These are phyloP conservation scores for Sabuloglossum arenarium DNA, from an alignment of 495 filamentous ascomycete genomes.

Conservation along the genomic window DNA sequence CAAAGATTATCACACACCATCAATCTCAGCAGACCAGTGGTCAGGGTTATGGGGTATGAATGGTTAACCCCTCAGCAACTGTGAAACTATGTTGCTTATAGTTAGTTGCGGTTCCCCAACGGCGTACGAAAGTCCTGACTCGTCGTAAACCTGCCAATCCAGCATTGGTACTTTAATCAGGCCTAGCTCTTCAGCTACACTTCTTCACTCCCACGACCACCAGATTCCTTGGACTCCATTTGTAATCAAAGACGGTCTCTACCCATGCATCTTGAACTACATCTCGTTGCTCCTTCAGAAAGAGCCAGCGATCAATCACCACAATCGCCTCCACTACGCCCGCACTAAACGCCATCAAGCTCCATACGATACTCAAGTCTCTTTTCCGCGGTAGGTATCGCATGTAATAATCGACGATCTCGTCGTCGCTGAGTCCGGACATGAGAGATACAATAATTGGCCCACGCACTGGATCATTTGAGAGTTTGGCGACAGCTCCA, in stretches of 20 bases:
- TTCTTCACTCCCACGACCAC: slow-evolving; percentile 73
- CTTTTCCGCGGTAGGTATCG: slow-evolving; percentile 45
- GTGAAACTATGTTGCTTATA: too few relatives aligned
- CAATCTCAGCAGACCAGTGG: too few relatives aligned
- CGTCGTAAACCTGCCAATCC: too few relatives aligned
- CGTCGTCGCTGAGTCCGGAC: slow-evolving; percentile 43
- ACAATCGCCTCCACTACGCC: slow-evolving; percentile 73
- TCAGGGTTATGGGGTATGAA: too few relatives aligned
- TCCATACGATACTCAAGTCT: slow-evolving; percentile 73
- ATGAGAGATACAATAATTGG: slow-evolving; percentile 37
- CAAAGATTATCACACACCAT: too few relatives aligned
- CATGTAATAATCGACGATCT: slow-evolving; percentile 47
- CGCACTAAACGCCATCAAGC: slow-evolving; percentile 86
- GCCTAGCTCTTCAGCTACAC: neutral
- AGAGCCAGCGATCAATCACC: slow-evolving; percentile 82
- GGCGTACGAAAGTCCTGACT: too few relatives aligned
- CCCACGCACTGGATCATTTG: slow-evolving; percentile 31
- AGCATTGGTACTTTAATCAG: too few relatives aligned
- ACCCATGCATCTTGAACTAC: slow-evolving; percentile 46
- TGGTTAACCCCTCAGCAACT: too few relatives aligned
- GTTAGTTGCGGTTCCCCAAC: too few relatives aligned
- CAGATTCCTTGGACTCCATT: slow-evolving; percentile 68
- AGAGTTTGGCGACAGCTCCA: slow-evolving; percentile 58
- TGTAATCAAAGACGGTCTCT: slow-evolving; percentile 79
- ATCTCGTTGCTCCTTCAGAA: slow-evolving; percentile 47